A percentile compares a stretch with the other conserved stretches of the same genome.
These are phyloP conservation scores for Trichoderma sp. DNA, from an alignment of 2,329 filamentous ascomycete genomes.

Conservation along the genomic window DNA sequence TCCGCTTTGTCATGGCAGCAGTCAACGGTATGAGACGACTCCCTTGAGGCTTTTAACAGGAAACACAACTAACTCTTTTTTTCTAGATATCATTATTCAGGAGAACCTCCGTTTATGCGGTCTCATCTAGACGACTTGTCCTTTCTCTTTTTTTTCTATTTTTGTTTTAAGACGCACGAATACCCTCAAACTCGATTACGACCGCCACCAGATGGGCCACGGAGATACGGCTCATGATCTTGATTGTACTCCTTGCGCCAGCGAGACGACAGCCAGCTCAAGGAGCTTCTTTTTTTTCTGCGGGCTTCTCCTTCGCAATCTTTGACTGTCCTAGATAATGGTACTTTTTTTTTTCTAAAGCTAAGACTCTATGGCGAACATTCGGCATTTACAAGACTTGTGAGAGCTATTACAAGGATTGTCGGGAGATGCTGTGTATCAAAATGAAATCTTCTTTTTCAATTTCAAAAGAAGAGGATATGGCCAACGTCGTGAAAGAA, in stretches of 20 bases:
- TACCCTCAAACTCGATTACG: slow-evolving; percentile 46
- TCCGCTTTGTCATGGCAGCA: slow-evolving; percentile 98
- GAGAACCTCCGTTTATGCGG: slow-evolving; percentile 97
- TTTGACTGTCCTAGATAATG: slow-evolving; percentile 20
- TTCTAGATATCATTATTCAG: slow-evolving; percentile 96
- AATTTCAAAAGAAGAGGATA: slow-evolving; percentile 26
- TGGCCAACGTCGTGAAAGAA: slow-evolving; percentile 20
- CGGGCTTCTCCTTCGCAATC: slow-evolving; percentile 14
- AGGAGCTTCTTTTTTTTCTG: slow-evolving; percentile 16
- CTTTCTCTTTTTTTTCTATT: slow-evolving; percentile 30
- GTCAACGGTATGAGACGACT: slow-evolving; percentile 76
- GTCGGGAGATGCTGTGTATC: slow-evolving; percentile 34
- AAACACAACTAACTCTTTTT: slow-evolving; percentile 40
- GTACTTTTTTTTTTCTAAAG: slow-evolving; percentile 18
- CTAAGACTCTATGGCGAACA: slow-evolving; percentile 18
- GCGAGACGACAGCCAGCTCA: slow-evolving; percentile 26
- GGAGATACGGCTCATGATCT: slow-evolving; percentile 40
- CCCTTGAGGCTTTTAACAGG: background rate
- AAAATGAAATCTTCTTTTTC: slow-evolving; percentile 29
- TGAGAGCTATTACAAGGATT: slow-evolving; percentile 32
- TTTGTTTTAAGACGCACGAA: slow-evolving; percentile 37
- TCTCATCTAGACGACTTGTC: slow-evolving; percentile 70
- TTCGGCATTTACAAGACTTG: slow-evolving; percentile 25
- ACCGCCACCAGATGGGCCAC: slow-evolving; percentile 38
- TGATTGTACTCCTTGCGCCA: slow-evolving; percentile 35